These are phyloP conservation scores for Neurospora sp. DNA, from an alignment of 495 filamentous ascomycete genomes.

Conservation along the genomic window DNA sequence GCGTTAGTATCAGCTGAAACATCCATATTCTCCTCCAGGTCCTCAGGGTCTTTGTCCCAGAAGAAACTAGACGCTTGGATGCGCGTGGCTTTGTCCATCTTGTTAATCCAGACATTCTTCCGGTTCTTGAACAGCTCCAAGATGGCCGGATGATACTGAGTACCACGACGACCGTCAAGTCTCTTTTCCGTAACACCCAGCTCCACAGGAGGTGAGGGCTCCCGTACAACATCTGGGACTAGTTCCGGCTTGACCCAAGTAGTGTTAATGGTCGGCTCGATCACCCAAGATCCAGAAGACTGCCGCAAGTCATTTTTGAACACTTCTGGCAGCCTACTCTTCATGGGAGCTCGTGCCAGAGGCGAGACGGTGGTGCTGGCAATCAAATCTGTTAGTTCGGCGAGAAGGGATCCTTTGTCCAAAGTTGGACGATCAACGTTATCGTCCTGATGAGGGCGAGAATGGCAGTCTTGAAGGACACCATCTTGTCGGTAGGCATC, in stretches of 20 bases:
- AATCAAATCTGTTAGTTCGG: background rate
- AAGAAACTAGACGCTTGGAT: background rate
- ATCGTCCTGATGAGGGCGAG: background rate
- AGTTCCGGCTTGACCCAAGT: background rate
- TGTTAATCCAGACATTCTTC: background rate
- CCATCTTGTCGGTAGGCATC: too few species aligned
- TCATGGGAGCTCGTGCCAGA: background rate
- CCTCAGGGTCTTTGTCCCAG: background rate
- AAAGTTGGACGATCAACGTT: background rate
- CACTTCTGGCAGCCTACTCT: background rate
- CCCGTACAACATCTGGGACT: background rate
- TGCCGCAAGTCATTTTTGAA: background rate
- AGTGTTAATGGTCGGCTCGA: background rate
- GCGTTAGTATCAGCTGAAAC: background rate
- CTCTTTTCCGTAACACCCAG: slow-evolving; percentile 7
- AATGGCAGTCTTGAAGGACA: too few species aligned
- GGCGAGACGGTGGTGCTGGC: background rate
- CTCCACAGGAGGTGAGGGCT: background rate
- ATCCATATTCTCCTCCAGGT: background rate
- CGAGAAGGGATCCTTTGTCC: background rate
- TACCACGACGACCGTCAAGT: background rate
- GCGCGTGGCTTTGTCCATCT: background rate
- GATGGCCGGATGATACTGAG: background rate
- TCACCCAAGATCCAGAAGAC: background rate
- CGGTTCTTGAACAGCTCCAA: slow-evolving; percentile 1